A percentile compares a stretch with the other conserved stretches of the same genome.
These are phyloP conservation scores for Biscutella laevigata DNA, from an alignment of 441 rosid species.

Conservation along the genomic window DNA sequence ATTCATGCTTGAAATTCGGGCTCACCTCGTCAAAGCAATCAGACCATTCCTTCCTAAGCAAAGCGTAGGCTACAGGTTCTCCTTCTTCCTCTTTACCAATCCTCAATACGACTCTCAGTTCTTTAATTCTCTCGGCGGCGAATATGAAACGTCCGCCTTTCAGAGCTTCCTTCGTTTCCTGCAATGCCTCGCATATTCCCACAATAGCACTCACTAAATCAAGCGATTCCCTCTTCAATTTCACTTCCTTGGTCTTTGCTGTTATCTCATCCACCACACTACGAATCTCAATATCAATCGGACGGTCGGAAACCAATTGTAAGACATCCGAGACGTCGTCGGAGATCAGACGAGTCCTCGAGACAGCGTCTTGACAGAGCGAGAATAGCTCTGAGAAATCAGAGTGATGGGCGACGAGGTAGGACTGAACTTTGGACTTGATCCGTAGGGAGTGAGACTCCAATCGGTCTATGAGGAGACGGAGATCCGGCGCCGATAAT, in stretches of 20 bases:
- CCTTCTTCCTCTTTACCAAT: slow-evolving; percentile 53
- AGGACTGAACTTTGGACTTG: slow-evolving; percentile 78
- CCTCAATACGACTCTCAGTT: slow-evolving; percentile 55
- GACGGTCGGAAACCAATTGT: slow-evolving; percentile 44
- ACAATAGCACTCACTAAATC: slow-evolving; percentile 50
- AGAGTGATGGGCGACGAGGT: slow-evolving; percentile 63
- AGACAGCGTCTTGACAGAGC: slow-evolving; percentile 59
- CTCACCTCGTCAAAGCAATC: slow-evolving; percentile 77
- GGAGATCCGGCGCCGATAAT: slow-evolving; percentile 93
- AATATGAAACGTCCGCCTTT: slow-evolving; percentile 47
- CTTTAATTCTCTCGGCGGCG: slow-evolving; percentile 69
- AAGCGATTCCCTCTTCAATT: slow-evolving; percentile 51
- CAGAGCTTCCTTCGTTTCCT: slow-evolving; percentile 47
- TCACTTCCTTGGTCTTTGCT: slow-evolving; percentile 49
- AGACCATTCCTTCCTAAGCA: slow-evolving; percentile 69
- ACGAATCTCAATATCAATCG: slow-evolving; percentile 58
- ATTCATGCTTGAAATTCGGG: neutral
- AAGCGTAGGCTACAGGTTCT: slow-evolving; percentile 63
- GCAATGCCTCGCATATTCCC: slow-evolving; percentile 55
- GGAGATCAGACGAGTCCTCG: slow-evolving; percentile 37
- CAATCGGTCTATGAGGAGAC: slow-evolving; percentile 67
- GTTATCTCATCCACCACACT: slow-evolving; percentile 47
- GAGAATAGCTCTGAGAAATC: slow-evolving; percentile 81
- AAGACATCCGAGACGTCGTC: slow-evolving; percentile 39
- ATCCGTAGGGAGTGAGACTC: slow-evolving; percentile 84